These are phyloP conservation scores for Globisporangium viniferum DNA, from an alignment of 352 stramenopile species.

Conservation along the genomic window DNA sequence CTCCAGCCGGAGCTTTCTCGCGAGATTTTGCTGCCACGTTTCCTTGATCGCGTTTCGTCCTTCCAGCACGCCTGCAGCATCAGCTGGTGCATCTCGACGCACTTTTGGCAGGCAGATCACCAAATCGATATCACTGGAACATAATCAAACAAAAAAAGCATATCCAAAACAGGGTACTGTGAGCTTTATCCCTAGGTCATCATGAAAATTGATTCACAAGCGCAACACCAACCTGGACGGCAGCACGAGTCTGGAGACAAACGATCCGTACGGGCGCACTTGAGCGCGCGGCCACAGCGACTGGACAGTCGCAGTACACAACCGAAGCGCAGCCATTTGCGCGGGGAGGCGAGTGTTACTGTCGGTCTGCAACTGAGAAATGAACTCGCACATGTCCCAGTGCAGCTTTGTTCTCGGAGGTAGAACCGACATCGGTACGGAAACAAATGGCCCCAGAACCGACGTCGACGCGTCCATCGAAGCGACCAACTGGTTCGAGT, in stretches of 20 bases:
- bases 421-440: slow-evolving; percentile 80
- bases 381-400: slow-evolving; percentile 87
- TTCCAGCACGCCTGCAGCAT: slow-evolving; percentile 95
- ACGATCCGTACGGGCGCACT: slow-evolving; percentile 97
- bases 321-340: slow-evolving; percentile 69
- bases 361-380: slow-evolving; percentile 72
- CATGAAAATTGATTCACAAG: slow-evolving; percentile 1
- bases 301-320: slow-evolving; percentile 81
- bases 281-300: slow-evolving; percentile 94
- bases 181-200: not conserved
- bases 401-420: slow-evolving; percentile 81
- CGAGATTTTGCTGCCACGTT: slow-evolving; percentile 96
- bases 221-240: slow-evolving; percentile 73
- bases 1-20: slow-evolving; percentile 92
- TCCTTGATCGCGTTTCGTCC: slow-evolving; percentile 98
- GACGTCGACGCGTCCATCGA: slow-evolving; percentile 36
- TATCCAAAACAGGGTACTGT: not conserved
- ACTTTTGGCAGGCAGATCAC: slow-evolving; percentile 98
- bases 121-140: slow-evolving; percentile 92
- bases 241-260: slow-evolving; percentile 93
- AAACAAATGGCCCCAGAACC: slow-evolving; percentile 75
- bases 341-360: slow-evolving; percentile 62
- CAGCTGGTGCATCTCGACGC: slow-evolving; percentile 91
- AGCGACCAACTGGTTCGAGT: slow-evolving; percentile 31
- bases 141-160: slow-evolving; percentile 2